These are phyloP conservation scores for Petunia axillaris DNA, from an alignment of 257 asterid species.

Conservation along the genomic window DNA sequence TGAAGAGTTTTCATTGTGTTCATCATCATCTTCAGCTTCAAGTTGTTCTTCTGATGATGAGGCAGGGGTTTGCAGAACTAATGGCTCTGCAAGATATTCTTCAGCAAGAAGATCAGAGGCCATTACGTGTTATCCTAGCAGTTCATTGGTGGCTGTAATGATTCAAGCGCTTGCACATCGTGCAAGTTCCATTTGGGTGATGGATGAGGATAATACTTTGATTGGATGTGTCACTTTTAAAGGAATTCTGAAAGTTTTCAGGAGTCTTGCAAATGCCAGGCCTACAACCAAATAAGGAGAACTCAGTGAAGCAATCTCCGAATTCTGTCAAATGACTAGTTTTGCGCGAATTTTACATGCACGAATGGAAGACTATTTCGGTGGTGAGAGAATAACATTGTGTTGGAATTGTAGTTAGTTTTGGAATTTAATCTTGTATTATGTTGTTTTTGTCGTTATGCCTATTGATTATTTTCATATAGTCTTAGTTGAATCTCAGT, in stretches of 20 bases:
- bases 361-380: background rate
- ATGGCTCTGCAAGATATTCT: slow-evolving; percentile 40
- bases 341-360: too few relatives aligned
- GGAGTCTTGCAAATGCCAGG: slow-evolving; percentile 32
- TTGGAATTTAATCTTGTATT: background rate
- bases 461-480: background rate
- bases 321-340: too few relatives aligned
- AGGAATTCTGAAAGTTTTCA: slow-evolving; percentile 60
- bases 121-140: slow-evolving; percentile 59
- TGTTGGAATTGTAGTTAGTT: background rate
- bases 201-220: slow-evolving; percentile 58
- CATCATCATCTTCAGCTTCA: slow-evolving; percentile 41
- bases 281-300: slow-evolving; percentile 28
- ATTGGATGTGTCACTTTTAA: slow-evolving; percentile 69
- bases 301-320: slow-evolving; percentile 18
- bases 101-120: slow-evolving; percentile 66
- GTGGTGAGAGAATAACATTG: slow-evolving; percentile 14
- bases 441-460: background rate
- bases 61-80: slow-evolving; percentile 29
- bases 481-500: background rate
- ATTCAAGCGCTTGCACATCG: slow-evolving; percentile 80
- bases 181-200: slow-evolving; percentile 74
- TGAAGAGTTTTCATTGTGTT: slow-evolving; percentile 35
- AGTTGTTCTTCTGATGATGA: slow-evolving; percentile 74
- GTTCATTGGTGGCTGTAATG: slow-evolving; percentile 79